phyloP scores from a whole-genome alignment of 1,284 basidiomycete genomes.

The Austroboletus rostrupii region DNA sequence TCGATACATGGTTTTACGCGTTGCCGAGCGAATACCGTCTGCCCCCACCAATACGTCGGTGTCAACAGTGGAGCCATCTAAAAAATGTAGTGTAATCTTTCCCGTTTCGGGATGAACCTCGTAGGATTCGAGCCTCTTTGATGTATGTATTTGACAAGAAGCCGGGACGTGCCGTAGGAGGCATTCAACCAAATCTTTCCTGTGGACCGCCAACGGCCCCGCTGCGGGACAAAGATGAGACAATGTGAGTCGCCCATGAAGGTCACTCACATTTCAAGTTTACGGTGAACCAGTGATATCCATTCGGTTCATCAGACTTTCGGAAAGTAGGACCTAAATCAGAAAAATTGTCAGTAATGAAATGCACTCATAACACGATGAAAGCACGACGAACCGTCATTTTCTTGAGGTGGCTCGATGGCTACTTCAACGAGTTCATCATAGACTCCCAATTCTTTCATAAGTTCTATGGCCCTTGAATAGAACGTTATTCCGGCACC shows the following conservation, averaged over 20 bases:
- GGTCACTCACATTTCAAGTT: conserved; percentile 9
- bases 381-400: conserved; percentile 8
- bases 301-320: conserved; percentile 25
- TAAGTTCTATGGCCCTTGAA: conserved; percentile 33
- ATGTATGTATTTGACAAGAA: conserved; percentile 29
- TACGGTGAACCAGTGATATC: conserved; percentile 21
- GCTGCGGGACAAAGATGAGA: conserved; percentile 12
- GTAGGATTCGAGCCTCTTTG: conserved; percentile 30
- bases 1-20: conserved; percentile 20
- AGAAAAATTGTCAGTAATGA: background rate
- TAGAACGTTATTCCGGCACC: conserved; percentile 38
- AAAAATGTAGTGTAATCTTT: conserved; percentile 27
- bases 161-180: conserved; percentile 26
- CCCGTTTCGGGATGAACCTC: conserved; percentile 8
- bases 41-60: conserved; percentile 36
- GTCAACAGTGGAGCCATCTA: conserved; percentile 29
- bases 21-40: conserved; percentile 22
- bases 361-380: background rate
- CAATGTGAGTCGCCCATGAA: background rate
- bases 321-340: conserved; percentile 15
- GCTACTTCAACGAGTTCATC: conserved; percentile 16
- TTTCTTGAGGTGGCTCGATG: conserved; percentile 9
- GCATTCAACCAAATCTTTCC: conserved; percentile 32
- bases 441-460: conserved; percentile 32
- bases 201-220: conserved; percentile 28